These are phyloP conservation scores for Coemansia guatemalensis DNA, from an alignment of 192 early-diverging fungal genomes.

Conservation along the genomic window DNA sequence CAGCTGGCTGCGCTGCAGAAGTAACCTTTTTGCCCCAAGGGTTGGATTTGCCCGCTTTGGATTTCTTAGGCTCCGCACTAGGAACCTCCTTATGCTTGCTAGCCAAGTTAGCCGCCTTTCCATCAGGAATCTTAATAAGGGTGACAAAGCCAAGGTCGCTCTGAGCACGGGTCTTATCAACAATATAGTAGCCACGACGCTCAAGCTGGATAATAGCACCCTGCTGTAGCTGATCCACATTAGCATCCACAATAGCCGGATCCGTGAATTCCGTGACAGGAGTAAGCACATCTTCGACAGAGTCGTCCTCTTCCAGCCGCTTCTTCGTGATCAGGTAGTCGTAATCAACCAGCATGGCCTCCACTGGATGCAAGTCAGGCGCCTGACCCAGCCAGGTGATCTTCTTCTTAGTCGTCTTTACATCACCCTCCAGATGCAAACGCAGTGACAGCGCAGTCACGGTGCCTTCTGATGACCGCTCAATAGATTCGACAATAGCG, in stretches of 20 bases:
- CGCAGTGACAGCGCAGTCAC: constrained; percentile 66
- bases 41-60: constrained; percentile 18
- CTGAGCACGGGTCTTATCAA: constrained; percentile 62
- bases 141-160: constrained; percentile 57
- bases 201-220: constrained; percentile 96
- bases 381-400: constrained; percentile 86
- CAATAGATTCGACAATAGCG: constrained; percentile 78
- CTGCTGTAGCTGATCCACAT: constrained; percentile 58
- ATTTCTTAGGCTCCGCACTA: background rate
- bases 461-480: constrained; percentile 54
- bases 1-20: background rate
- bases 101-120: constrained; percentile 71
- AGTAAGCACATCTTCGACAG: constrained; percentile 78
- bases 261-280: constrained; percentile 80
- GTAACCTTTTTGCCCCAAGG: constrained; percentile 41
- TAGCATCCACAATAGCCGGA: constrained; percentile 66
- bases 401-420: constrained; percentile 99
- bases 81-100: constrained; percentile 58
- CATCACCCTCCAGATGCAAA: constrained; percentile 91
- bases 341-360: constrained; percentile 80
- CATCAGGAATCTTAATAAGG: constrained; percentile 92
- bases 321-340: constrained; percentile 99
- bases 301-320: constrained; percentile 93
- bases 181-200: constrained; percentile 93
- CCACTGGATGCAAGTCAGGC: constrained; percentile 60